Evolutionary conservation across 2,329 filamentous ascomycete species (phyloP), one percentile per base, ranked within the genome.

Genomic region (Massarina eburnea): DNA sequence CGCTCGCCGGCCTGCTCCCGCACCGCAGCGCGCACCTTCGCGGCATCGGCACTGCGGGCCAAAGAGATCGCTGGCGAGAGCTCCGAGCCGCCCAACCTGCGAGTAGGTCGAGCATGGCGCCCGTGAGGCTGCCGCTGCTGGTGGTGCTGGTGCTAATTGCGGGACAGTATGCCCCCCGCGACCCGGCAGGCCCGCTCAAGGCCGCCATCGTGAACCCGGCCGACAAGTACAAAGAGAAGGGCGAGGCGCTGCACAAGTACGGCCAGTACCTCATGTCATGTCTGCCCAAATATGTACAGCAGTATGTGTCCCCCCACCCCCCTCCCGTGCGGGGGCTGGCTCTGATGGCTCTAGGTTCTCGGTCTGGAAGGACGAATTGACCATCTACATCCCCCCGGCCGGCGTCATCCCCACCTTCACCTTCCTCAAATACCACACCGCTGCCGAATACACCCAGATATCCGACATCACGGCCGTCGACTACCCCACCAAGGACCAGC

Each of bases 361-460:
- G 10, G 92, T 99, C 45, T 99, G 94, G 94, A 99, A 99, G 78
- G 94, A 99, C 70, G 94, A 99, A 75, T 84, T 99, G 69, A 91
- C 88, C 61, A 89, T 96, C 71, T 92, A 95, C 74, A 94, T 97
- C 66, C 80, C 89, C 38, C 94, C 94, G 1, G 76, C 88, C 29
- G 94, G 90, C 58, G 84, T 97, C 61, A 83, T 96, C 59, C 94
- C 94, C 30, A 88, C 95, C 63, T 91, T 99, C 73, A 84, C 82
- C 51, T 99, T 99, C 78, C 80, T 99, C 64, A 97, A 97, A 77
- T 88, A 96, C 78, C 95, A 99, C 79, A 96, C 94, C 29, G 86
- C 94, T 39, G 92, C 94, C 72, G 94, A 99, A 73, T 99, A 88
- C 78, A 99, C 94, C 44, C 89, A 94, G 74, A 78, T 97, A 64